Evolutionary conservation across 257 asterid species (phyloP).

Genomic region (Solanum phureja): DNA sequence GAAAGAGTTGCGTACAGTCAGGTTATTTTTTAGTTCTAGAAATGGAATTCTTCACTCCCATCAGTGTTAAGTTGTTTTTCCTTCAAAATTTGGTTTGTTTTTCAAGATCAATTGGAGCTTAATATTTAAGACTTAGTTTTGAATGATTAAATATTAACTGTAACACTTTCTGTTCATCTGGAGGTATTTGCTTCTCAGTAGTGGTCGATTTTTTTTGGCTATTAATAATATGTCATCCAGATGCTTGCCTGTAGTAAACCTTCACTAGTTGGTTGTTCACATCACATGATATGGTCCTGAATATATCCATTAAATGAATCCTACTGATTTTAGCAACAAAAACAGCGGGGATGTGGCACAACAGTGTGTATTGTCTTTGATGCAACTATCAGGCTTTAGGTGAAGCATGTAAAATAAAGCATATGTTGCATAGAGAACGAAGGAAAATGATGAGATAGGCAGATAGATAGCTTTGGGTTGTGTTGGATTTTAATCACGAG

Average conservation of each 20-base stretch:
- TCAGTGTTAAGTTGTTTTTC: neutral
- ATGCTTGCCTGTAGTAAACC: neutral
- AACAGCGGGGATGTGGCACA: neutral
- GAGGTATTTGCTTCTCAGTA: neutral
- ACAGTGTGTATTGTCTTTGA: neutral
- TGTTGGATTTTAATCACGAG: neutral
- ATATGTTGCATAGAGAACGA: neutral
- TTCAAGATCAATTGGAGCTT: neutral
- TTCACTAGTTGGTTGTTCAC: neutral
- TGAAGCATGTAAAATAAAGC: neutral
- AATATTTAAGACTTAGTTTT: neutral
- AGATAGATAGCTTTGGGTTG: neutral
- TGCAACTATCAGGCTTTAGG: neutral
- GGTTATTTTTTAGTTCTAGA: slow-evolving; percentile 24
- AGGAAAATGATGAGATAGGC: neutral
- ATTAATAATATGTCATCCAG: no score
- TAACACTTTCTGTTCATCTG: neutral
- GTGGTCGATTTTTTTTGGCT: neutral
- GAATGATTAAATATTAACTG: neutral
- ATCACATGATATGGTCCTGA: neutral
- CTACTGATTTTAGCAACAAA: neutral
- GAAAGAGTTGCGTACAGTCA: slow-evolving; percentile 49
- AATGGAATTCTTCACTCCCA: neutral
- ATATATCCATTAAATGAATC: neutral
- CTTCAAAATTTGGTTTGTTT: neutral